Conservation (phyloP, 2,329 filamentous ascomycete genomes). For the Nothomitra cinnamomea region DNA sequence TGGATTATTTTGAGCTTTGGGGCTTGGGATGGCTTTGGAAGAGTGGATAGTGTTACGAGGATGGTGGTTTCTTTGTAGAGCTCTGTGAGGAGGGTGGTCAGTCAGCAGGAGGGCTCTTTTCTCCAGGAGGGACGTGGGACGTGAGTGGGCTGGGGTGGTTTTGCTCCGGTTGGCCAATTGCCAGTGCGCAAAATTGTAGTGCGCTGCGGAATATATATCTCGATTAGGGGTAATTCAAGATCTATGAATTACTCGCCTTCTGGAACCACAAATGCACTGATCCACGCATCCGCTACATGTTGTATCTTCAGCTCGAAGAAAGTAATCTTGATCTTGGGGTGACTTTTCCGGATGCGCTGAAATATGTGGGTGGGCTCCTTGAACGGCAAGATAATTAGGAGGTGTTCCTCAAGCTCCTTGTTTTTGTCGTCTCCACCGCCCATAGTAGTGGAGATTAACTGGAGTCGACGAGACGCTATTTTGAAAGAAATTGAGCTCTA, state of each 20-base stretch:
- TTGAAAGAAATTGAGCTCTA: no score
- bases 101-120: neutral
- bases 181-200: no score
- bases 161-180: no score
- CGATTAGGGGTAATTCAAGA: neutral
- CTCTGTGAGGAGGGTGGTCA: constrained; percentile 14
- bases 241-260: constrained; percentile 5
- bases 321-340: constrained; percentile 28
- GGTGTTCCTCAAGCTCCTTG: constrained; percentile 16
- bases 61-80: constrained; percentile 27
- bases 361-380: constrained; percentile 24
- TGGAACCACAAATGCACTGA: constrained; percentile 5
- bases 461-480: neutral
- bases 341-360: constrained; percentile 23
- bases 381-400: constrained; percentile 28
- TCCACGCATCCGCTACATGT: neutral
- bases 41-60: constrained; percentile 29
- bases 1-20: constrained; percentile 34
- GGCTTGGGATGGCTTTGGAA: constrained; percentile 22
- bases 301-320: constrained; percentile 19
- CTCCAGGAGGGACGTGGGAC: constrained; percentile 2
- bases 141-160: no score
- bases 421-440: constrained; percentile 23
- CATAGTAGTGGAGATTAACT: constrained; percentile 20
- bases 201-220: no score